phyloP scores from a whole-genome alignment of 129 eudicot species.

The Tagetes patula region DNA sequence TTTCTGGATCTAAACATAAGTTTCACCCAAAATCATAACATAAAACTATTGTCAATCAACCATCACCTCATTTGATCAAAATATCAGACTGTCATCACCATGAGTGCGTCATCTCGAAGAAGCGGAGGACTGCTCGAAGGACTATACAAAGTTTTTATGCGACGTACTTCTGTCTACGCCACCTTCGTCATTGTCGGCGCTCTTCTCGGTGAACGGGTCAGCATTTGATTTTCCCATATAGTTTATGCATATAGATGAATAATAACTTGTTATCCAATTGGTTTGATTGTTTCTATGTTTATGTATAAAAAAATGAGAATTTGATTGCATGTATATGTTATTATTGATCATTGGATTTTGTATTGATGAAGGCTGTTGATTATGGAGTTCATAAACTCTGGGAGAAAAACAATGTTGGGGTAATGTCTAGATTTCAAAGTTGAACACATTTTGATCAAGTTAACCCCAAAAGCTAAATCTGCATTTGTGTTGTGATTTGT shows the following conservation, averaged over 20 bases:
- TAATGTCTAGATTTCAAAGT: conserved; percentile 22
- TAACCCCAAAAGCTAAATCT: background rate
- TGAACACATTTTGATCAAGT: too few species aligned
- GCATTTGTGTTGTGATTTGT: background rate
- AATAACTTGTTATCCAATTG: too few species aligned
- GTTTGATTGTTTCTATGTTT: background rate
- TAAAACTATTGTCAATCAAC: background rate
- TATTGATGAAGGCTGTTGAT: conserved; percentile 56
- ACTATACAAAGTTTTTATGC: conserved; percentile 62
- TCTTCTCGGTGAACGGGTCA: conserved; percentile 76
- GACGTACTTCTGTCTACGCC: conserved; percentile 61
- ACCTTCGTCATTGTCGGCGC: conserved; percentile 83
- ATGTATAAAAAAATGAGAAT: background rate
- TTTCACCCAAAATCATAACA: background rate
- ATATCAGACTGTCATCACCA: conserved; percentile 24
- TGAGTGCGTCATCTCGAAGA: conserved; percentile 44
- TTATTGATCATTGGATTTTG: background rate
- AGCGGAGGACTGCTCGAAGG: conserved; percentile 59
- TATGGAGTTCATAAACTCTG: conserved; percentile 66
- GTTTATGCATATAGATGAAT: background rate
- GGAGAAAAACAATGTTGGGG: conserved; percentile 82
- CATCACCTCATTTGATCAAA: conserved; percentile 7
- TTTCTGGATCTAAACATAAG: background rate
- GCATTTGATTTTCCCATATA: background rate
- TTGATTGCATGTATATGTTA: background rate